phyloP scores from a whole-genome alignment of 2,329 filamentous ascomycete genomes.

The Pseudovirgaria hyperparasitica region DNA sequence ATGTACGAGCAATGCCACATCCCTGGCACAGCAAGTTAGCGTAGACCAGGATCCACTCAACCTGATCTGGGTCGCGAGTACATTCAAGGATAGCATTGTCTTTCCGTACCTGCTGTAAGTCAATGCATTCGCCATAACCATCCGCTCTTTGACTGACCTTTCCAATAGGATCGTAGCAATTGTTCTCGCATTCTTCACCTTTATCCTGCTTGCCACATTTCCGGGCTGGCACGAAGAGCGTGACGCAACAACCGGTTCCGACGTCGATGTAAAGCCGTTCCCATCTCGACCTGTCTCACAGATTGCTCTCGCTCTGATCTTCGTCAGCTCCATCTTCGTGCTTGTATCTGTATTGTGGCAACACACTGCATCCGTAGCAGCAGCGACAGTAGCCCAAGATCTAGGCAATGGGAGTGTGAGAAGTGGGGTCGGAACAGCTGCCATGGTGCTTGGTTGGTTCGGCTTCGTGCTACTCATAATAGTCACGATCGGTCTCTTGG shows the following conservation, averaged over 20 bases:
- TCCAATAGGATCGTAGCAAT: slow-evolving; percentile 76
- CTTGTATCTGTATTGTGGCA: slow-evolving; percentile 66
- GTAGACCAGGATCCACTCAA: slow-evolving; percentile 94
- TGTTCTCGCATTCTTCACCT: slow-evolving; percentile 91
- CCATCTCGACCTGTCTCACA: slow-evolving; percentile 87
- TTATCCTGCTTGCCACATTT: slow-evolving; percentile 90
- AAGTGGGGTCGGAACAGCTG: slow-evolving; percentile 80
- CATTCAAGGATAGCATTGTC: slow-evolving; percentile 97
- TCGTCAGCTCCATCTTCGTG: slow-evolving; percentile 52
- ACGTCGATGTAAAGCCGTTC: slow-evolving; percentile 87
- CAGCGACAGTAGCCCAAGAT: slow-evolving; percentile 84
- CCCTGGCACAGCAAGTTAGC: slow-evolving; percentile 75
- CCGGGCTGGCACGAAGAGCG: slow-evolving; percentile 94
- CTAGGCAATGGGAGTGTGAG: slow-evolving; percentile 80
- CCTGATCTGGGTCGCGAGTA: slow-evolving; percentile 89
- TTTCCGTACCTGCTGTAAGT: slow-evolving; percentile 90
- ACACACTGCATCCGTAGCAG: slow-evolving; percentile 92
- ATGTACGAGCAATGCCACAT: slow-evolving; percentile 94
- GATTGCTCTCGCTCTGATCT: slow-evolving; percentile 86
- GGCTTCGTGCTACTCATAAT: slow-evolving; percentile 86
- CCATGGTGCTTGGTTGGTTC: slow-evolving; percentile 98
- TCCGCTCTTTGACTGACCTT: too few relatives aligned
- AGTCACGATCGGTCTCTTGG: slow-evolving; percentile 84
- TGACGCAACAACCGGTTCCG: slow-evolving; percentile 60
- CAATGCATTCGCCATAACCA: background rate